Conservation (phyloP, 805 yeast species). For the Wickerhamiella nectarea region DNA sequence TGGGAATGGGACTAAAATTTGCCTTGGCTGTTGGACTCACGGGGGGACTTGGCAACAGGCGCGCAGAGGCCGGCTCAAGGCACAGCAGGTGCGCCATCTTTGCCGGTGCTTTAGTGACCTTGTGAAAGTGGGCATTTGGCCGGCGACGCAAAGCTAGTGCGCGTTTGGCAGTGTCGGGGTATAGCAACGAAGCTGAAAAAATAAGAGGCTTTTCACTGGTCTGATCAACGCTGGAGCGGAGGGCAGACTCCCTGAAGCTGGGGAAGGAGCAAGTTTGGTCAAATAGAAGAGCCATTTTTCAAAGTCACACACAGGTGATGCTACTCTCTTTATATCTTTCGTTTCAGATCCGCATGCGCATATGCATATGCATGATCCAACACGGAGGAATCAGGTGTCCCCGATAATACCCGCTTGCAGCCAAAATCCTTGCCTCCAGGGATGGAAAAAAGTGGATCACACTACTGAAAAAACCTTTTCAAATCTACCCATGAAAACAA, state of each 20-base stretch:
- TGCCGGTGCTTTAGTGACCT: background rate
- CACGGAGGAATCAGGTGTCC: background rate
- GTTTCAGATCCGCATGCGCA: slow-evolving; percentile 4
- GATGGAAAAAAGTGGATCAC: background rate
- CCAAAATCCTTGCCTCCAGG: background rate
- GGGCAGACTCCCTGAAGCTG: slow-evolving; percentile 8
- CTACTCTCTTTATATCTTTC: background rate
- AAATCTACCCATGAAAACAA: too few relatives aligned
- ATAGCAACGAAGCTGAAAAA: slow-evolving; percentile 20
- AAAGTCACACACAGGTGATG: background rate
- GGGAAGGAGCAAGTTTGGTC: slow-evolving; percentile 6
- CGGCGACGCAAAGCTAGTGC: slow-evolving; percentile 20
- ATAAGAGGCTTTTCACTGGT: background rate
- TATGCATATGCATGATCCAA: slow-evolving; percentile 8
- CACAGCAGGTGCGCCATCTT: background rate
- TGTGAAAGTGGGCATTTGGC: background rate
- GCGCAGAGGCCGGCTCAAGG: background rate
- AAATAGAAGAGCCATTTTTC: slow-evolving; percentile 2
- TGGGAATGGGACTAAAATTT: too few relatives aligned
- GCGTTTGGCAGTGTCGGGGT: slow-evolving; percentile 29
- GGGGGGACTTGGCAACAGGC: slow-evolving; percentile 16
- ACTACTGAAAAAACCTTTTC: background rate
- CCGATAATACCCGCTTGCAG: background rate
- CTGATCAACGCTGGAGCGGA: slow-evolving; percentile 3
- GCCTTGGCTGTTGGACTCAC: too few relatives aligned